A percentile compares a stretch with the other conserved stretches of the same genome.
phyloP scores from a whole-genome alignment of 192 early-diverging fungal species.

The Coemansia sp. region DNA sequence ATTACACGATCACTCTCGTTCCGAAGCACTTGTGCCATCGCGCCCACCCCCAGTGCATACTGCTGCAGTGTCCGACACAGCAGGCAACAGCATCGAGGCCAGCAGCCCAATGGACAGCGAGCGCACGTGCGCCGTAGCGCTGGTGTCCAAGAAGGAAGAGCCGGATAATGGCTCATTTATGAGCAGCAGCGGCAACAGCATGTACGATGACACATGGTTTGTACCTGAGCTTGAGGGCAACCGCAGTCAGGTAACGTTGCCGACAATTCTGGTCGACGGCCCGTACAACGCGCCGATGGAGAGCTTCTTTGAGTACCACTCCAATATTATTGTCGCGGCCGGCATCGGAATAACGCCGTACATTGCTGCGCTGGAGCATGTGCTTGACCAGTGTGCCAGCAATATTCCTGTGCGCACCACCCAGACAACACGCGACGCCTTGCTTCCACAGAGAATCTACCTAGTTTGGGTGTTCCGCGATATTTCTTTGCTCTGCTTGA shows the following conservation, averaged over 20 bases:
- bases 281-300: constrained; percentile 74
- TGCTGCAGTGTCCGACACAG: background rate
- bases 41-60: background rate
- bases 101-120: constrained; percentile 27
- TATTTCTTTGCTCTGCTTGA: constrained; percentile 30
- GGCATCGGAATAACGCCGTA: constrained; percentile 84
- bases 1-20: background rate
- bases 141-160: constrained; percentile 38
- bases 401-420: constrained; percentile 38
- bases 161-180: constrained; percentile 29
- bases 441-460: constrained; percentile 43
- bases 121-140: constrained; percentile 17
- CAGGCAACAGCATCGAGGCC: constrained; percentile 4
- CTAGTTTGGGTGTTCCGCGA: constrained; percentile 51
- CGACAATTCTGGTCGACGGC: constrained; percentile 69
- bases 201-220: constrained; percentile 40
- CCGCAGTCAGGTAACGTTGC: constrained; percentile 44
- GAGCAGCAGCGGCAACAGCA: constrained; percentile 33
- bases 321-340: constrained; percentile 68
- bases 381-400: constrained; percentile 36
- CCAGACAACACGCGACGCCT: constrained; percentile 35
- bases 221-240: constrained; percentile 14
- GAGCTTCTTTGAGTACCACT: constrained; percentile 74
- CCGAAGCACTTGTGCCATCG: background rate
- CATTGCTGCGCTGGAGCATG: constrained; percentile 45